These are phyloP conservation scores for Bipolaris bicolor DNA, from an alignment of 2,329 filamentous ascomycete genomes.

Conservation along the genomic window DNA sequence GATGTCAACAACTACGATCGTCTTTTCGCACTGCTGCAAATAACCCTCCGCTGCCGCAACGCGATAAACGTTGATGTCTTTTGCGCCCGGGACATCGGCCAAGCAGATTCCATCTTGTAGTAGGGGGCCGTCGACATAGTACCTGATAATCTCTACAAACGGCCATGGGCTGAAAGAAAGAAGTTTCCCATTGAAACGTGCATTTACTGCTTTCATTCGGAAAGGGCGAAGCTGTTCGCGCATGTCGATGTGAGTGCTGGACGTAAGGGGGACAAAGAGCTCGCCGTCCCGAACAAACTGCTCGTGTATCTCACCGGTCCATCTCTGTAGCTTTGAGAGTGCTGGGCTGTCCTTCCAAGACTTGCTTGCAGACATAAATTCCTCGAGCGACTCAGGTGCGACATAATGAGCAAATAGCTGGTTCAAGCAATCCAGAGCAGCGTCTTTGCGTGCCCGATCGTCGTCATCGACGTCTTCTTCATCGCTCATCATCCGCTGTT, in stretches of 20 bases:
- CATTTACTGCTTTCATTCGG: constrained; percentile 8
- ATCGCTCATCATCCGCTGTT: constrained; percentile 5
- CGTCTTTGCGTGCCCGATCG: constrained; percentile 1
- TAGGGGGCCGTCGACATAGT: constrained; percentile 2
- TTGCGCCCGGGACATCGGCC: constrained; percentile 25
- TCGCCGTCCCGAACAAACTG: constrained; percentile 11
- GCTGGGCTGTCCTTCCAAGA: neutral
- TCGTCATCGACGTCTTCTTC: constrained; percentile 12
- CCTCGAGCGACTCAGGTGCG: constrained; percentile 7
- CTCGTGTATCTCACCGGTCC: constrained; percentile 17
- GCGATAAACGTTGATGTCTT: constrained; percentile 22
- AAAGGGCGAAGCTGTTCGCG: constrained; percentile 23
- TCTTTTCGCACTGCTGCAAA: constrained; percentile 26
- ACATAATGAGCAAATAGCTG: constrained; percentile 10
- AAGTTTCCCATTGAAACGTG: constrained; percentile 16
- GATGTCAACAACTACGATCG: constrained; percentile 27
- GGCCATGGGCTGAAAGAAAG: constrained; percentile 31
- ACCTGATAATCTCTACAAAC: constrained; percentile 25
- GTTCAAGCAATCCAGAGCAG: constrained; percentile 8
- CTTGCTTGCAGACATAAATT: constrained; percentile 16
- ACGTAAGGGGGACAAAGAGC: constrained; percentile 1
- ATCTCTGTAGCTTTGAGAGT: constrained; percentile 13
- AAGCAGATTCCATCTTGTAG: constrained; percentile 5
- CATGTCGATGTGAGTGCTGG: constrained; percentile 16
- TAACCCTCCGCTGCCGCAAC: constrained; percentile 18